phyloP scores from a whole-genome alignment of 208 protist genomes.

The Wallacemonas rigidus region DNA sequence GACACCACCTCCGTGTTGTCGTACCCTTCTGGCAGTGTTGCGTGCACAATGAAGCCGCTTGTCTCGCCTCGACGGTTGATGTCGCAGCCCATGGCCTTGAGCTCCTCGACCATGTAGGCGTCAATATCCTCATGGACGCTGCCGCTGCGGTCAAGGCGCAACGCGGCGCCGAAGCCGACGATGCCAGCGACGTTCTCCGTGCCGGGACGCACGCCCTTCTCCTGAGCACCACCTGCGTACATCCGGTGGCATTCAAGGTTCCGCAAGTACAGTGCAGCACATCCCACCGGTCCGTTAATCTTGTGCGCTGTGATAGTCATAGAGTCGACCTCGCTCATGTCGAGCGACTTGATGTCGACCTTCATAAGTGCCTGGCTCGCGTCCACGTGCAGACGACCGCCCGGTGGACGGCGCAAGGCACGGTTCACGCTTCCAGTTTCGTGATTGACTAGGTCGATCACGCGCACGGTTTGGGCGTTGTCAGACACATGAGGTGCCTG shows the following conservation, averaged over 20 bases:
- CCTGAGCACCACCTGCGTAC: conserved; percentile 68
- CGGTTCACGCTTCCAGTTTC: conserved; percentile 68
- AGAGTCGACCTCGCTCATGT: conserved; percentile 74
- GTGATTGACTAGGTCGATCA: conserved; percentile 81
- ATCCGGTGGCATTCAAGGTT: conserved; percentile 46
- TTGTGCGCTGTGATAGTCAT: conserved; percentile 84
- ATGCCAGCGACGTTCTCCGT: conserved; percentile 85
- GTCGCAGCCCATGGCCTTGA: conserved; percentile 64
- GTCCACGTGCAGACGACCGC: conserved; percentile 73
- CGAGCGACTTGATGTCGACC: conserved; percentile 58
- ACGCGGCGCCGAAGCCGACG: conserved; percentile 71
- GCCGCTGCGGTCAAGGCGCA: conserved; percentile 61
- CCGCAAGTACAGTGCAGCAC: conserved; percentile 73
- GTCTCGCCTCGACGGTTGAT: conserved; percentile 80
- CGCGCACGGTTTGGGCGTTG: conserved; percentile 37
- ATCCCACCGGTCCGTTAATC: conserved; percentile 80
- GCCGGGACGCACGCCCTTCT: conserved; percentile 71
- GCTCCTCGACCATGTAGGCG: conserved; percentile 48
- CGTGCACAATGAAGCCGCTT: conserved; percentile 81
- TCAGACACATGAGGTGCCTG: conserved; percentile 22
- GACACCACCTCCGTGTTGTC: conserved; percentile 79
- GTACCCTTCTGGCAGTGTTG: conserved; percentile 67
- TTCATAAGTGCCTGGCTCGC: conserved; percentile 70
- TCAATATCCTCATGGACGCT: conserved; percentile 69
- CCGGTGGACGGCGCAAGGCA: conserved; percentile 43